Evolutionary conservation across 2,329 filamentous ascomycete genomes (phyloP).

Genomic region (Aureobasidium namibiae): DNA sequence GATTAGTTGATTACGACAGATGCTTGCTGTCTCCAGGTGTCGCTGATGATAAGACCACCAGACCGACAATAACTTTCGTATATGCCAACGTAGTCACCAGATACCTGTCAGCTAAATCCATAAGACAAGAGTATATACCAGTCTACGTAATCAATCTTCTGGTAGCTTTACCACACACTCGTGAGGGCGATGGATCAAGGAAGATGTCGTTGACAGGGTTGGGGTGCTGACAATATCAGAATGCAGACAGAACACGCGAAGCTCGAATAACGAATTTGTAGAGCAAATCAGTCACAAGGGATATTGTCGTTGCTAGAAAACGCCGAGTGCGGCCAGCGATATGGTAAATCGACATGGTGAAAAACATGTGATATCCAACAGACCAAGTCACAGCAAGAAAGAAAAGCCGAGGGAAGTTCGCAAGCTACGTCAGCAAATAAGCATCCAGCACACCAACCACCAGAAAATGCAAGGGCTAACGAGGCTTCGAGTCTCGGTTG

Average conservation of each 20-base stretch:
- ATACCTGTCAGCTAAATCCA: no score
- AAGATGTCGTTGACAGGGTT: neutral
- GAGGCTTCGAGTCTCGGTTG: no score
- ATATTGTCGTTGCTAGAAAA: neutral
- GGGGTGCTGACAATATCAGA: neutral
- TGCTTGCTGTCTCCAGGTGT: no score
- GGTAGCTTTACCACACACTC: neutral
- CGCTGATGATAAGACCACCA: no score
- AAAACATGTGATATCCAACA: neutral
- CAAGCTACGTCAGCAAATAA: constrained; percentile 3
- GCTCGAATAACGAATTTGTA: neutral
- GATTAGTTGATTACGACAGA: no score
- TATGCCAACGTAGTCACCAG: no score
- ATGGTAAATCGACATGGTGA: neutral
- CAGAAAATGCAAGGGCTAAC: neutral
- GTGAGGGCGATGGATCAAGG: neutral
- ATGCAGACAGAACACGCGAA: neutral
- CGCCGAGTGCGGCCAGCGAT: neutral
- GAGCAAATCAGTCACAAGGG: neutral
- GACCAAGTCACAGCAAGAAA: neutral
- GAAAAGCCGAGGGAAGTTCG: neutral
- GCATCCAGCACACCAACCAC: neutral
- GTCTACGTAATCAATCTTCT: neutral
- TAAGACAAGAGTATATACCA: neutral
- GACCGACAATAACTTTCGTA: no score